A percentile compares a stretch with the other conserved stretches of the same genome.
These are phyloP conservation scores for Polymyxa betae DNA, from an alignment of 208 protist genomes.

Conservation along the genomic window DNA sequence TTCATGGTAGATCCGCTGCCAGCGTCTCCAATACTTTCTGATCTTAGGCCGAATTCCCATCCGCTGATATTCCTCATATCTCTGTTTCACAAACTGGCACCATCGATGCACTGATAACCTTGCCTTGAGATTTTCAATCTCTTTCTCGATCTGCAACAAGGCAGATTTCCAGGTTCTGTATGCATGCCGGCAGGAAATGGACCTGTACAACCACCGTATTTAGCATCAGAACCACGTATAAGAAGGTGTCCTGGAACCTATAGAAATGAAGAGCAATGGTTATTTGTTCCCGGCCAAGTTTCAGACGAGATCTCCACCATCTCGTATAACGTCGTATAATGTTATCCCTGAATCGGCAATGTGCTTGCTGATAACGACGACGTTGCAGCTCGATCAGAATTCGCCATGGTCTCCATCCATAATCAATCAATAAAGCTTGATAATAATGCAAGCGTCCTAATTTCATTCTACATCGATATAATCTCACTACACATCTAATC, in stretches of 20 bases:
- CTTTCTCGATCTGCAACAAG: too few species aligned
- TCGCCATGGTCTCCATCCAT: neutral
- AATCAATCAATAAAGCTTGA: neutral
- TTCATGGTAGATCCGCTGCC: neutral
- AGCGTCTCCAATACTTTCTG: neutral
- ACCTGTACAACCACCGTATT: neutral
- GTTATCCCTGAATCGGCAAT: neutral
- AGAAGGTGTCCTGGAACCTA: neutral
- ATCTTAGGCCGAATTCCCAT: neutral
- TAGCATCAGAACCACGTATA: neutral
- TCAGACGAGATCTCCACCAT: neutral
- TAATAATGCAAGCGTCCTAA: neutral
- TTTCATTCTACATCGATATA: neutral
- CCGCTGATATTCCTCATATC: neutral
- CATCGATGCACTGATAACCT: neutral
- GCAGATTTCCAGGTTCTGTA: too few species aligned
- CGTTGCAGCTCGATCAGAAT: neutral
- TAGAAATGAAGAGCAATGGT: neutral
- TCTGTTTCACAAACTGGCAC: neutral
- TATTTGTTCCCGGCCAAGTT: neutral
- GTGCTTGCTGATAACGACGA: neutral
- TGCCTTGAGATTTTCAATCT: neutral
- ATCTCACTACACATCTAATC: neutral
- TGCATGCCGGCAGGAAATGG: too few species aligned
- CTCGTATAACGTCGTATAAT: neutral